Evolutionary conservation across 2,329 filamentous ascomycete species (phyloP).

Genomic region (Fusarium pseudoanthophilum): DNA sequence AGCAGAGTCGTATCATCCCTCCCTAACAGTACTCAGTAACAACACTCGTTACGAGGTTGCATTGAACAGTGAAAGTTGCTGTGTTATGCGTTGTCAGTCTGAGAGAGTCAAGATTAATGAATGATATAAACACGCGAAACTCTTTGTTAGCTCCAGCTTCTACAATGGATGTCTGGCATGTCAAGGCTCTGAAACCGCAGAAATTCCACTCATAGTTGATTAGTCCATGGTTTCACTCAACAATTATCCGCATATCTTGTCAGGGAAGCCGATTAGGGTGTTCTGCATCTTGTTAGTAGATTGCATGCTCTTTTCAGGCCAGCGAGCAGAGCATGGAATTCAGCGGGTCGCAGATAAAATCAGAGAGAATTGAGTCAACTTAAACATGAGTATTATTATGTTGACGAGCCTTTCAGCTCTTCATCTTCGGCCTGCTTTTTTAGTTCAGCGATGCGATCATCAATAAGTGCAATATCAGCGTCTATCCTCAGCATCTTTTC

Average conservation of each 20-base stretch:
- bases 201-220: background rate
- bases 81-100: conserved; percentile 7
- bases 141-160: background rate
- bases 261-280: background rate
- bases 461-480: conserved; percentile 80
- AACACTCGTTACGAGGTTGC: background rate
- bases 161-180: background rate
- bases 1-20: conserved; percentile 6
- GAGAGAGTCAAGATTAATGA: background rate
- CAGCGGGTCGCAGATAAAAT: background rate
- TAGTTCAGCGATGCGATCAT: conserved; percentile 73
- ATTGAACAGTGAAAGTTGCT: background rate
- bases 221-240: background rate
- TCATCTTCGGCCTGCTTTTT: conserved; percentile 27
- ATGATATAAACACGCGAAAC: background rate
- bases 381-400: conserved; percentile 6
- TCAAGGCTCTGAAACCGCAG: background rate
- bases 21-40: background rate
- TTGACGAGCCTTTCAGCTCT: conserved; percentile 12
- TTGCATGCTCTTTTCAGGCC: background rate
- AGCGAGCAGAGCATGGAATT: background rate
- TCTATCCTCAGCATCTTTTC: conserved; percentile 79
- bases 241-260: background rate
- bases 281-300: conserved; percentile 10
- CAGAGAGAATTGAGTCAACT: background rate